Base-by-base conservation (phyloP, 257 asterid species). In the Solanum corneliomulleri region DNA sequence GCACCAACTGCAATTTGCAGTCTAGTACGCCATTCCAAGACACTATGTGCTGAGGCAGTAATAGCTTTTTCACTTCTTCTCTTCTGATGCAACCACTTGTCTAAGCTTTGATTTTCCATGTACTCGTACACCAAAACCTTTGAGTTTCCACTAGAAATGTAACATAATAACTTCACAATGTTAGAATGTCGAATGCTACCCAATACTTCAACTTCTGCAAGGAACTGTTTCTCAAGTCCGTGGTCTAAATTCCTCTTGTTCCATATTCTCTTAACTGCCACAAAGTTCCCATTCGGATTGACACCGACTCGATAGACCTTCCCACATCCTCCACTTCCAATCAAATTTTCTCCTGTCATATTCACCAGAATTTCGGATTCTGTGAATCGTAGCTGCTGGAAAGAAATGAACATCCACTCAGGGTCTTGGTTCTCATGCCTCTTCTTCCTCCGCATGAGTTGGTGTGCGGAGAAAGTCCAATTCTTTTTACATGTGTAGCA, bases 241-340 rank as follows among this genome's bases (percentile, higher is more conserved):
- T 60, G 84, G 83, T 90, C 92, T 31, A 56, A 52, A 64, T 92
- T 91, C 31, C 27, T 87, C 27, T 90, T 89, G 15, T 86, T 92
- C 83, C 92, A 88, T 5, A 94, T 92, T 86, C 92, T 93, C 91
- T 94, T 94, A 10, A 92, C 95, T 0, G 92, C 95, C 2, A 94
- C 93, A 35, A 39, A 88, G 13, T 83, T 89, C 11, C 85, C 92
- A 3, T 37, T 64, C 13, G 83, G 71, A 78, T 90, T 91, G 9
- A 92, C 91, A 23, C 87, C 71, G 25, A 92, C 88, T 86, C 90
- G 91, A 68, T 92, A 92, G 56, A 92, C 94, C 86, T 91, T 90
- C 4, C 95, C 96, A 1, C 91, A 93, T 9, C 95, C 94, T 13
- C 95, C 95, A 35, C 88, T 77, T 42, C 94, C 94, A 13, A 94